phyloP scores from a whole-genome alignment of 2,329 filamentous ascomycete genomes.

The Fusarium solani-melongenae region DNA sequence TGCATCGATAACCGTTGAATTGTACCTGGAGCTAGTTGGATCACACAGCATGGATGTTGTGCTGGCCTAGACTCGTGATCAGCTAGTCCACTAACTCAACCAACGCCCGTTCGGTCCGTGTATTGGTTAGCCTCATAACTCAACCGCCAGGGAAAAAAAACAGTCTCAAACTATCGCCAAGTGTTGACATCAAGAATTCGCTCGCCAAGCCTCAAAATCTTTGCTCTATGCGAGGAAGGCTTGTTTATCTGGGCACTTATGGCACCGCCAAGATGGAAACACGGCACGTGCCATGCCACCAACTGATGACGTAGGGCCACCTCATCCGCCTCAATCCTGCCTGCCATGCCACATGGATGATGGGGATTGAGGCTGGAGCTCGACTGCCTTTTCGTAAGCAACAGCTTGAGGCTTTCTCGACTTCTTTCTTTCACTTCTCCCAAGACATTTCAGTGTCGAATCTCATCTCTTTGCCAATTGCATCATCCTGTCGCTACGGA shows the following conservation, averaged over 20 bases:
- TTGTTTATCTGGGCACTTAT: conserved; percentile 23
- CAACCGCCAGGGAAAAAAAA: neutral
- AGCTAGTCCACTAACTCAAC: conserved; percentile 1
- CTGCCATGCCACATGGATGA: neutral
- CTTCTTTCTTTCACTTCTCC: conserved; percentile 3
- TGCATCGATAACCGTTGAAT: neutral
- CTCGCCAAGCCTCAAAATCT: conserved; percentile 29
- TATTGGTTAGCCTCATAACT: conserved; percentile 10
- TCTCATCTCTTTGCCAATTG: conserved; percentile 2
- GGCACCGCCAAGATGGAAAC: conserved; percentile 38
- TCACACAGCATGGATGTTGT: neutral
- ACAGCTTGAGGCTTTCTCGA: neutral
- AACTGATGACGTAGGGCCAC: conserved; percentile 42
- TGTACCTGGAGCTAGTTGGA: neutral
- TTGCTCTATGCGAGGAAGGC: conserved; percentile 17
- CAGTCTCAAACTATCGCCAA: conserved; percentile 12
- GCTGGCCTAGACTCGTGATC: neutral
- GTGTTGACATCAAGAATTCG: conserved; percentile 19
- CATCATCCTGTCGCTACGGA: conserved; percentile 3
- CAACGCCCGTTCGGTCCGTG: neutral
- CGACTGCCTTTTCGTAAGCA: neutral
- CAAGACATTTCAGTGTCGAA: neutral
- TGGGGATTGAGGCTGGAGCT: conserved; percentile 6
- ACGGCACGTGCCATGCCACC: conserved; percentile 33
- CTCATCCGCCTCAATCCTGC: conserved; percentile 24